Evolutionary conservation across 208 protist species (phyloP).

Genomic region (Crithidia thermophila): DNA sequence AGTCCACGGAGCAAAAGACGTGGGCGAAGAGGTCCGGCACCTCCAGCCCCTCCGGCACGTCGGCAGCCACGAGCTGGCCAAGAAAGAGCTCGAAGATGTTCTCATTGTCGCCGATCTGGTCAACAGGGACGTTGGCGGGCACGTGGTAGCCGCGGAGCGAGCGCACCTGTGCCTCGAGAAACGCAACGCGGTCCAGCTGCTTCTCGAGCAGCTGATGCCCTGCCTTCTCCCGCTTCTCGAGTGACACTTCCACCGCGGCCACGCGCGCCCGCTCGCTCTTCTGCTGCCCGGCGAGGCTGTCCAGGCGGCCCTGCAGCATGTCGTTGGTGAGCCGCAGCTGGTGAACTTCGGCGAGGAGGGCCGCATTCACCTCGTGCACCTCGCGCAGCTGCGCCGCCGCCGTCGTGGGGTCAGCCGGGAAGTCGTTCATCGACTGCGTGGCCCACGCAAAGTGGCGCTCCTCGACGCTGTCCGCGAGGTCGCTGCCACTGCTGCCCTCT

Average conservation of each 20-base stretch:
- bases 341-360: conserved; percentile 69
- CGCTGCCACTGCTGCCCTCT: not conserved
- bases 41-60: conserved; percentile 50
- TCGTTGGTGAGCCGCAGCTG: conserved; percentile 77
- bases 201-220: conserved; percentile 61
- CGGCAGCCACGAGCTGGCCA: conserved; percentile 80
- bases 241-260: conserved; percentile 29
- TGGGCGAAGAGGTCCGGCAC: conserved; percentile 49
- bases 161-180: conserved; percentile 87
- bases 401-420: conserved; percentile 41
- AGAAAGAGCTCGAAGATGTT: conserved; percentile 93
- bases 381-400: conserved; percentile 67
- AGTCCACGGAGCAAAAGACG: conserved; percentile 89
- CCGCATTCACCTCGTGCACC: conserved; percentile 81
- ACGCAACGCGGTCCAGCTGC: conserved; percentile 81
- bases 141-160: conserved; percentile 85
- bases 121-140: conserved; percentile 42
- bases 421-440: conserved; percentile 11
- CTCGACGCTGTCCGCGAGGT: not conserved
- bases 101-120: conserved; percentile 50
- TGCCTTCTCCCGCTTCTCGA: conserved; percentile 58
- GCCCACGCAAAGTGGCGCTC: conserved; percentile 29
- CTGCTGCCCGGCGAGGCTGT: conserved; percentile 28
- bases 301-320: conserved; percentile 64
- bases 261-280: conserved; percentile 43